Evolutionary conservation across 441 rosid species (phyloP).

Genomic region (Erodium moschatum): DNA sequence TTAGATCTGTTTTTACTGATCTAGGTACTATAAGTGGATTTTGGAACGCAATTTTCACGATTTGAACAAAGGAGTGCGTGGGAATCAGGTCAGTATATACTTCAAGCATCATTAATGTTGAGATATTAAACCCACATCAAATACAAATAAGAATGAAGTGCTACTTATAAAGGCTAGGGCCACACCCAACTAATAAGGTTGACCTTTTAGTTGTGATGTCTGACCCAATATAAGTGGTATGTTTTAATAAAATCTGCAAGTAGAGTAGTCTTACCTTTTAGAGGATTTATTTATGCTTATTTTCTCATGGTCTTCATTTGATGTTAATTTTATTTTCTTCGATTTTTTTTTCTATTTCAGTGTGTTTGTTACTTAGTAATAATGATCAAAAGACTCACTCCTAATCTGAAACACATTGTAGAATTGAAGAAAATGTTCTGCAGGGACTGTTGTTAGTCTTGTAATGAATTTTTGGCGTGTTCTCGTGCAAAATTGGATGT

Average conservation of each 20-base stretch:
- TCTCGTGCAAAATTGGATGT: conserved; percentile 18
- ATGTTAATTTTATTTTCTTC: too few species aligned
- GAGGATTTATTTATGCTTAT: background rate
- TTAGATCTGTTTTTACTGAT: conserved; percentile 15
- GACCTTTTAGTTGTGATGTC: too few species aligned
- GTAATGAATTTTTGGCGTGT: background rate
- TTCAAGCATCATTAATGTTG: background rate
- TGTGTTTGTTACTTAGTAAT: background rate
- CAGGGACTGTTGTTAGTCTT: background rate
- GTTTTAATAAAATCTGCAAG: too few species aligned
- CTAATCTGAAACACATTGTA: background rate
- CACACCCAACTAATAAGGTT: too few species aligned
- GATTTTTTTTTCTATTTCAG: background rate
- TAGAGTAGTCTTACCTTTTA: too few species aligned
- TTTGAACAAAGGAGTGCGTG: conserved; percentile 98
- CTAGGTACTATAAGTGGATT: conserved; percentile 98
- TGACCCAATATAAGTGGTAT: too few species aligned
- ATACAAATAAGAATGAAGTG: too few species aligned
- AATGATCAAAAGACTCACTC: background rate
- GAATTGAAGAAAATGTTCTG: conserved; percentile 1
- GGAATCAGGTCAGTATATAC: conserved; percentile 69
- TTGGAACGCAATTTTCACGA: conserved; percentile 98
- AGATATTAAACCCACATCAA: too few species aligned
- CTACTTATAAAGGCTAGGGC: too few species aligned
- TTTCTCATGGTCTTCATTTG: background rate